Evolutionary conservation across 2,329 filamentous ascomycete genomes (phyloP).

Genomic region (Blastomyces silverae): DNA sequence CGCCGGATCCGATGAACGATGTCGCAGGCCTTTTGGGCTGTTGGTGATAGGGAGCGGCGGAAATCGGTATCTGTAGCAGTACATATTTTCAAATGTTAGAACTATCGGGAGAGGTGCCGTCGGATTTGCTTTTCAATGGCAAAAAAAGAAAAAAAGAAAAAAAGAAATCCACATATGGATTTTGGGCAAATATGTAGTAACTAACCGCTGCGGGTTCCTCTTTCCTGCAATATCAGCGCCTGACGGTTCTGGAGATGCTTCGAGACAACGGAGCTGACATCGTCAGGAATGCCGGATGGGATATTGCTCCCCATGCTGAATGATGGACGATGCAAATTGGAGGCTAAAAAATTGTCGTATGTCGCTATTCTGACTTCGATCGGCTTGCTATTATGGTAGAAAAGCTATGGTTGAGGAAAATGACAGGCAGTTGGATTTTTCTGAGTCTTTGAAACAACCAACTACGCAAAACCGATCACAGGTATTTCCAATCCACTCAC

Average conservation of each 20-base stretch:
- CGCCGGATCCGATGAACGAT: conserved; percentile 75
- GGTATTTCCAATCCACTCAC: background rate
- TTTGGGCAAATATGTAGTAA: background rate
- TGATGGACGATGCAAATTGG: background rate
- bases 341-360: background rate
- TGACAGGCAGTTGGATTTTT: background rate
- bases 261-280: conserved; percentile 11
- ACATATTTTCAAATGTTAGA: conserved; percentile 7
- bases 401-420: background rate
- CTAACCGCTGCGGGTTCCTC: conserved; percentile 19
- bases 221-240: conserved; percentile 18
- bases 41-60: conserved; percentile 59
- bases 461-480: background rate
- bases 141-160: background rate
- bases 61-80: conserved; percentile 27
- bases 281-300: conserved; percentile 8
- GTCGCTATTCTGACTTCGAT: background rate
- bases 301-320: conserved; percentile 2
- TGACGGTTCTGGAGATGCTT: conserved; percentile 14
- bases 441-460: background rate
- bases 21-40: conserved; percentile 66
- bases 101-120: background rate
- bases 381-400: background rate
- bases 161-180: background rate
- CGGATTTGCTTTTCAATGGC: background rate